These are phyloP conservation scores for Fusarium udum DNA, from an alignment of 2,329 filamentous ascomycete genomes.

Conservation along the genomic window DNA sequence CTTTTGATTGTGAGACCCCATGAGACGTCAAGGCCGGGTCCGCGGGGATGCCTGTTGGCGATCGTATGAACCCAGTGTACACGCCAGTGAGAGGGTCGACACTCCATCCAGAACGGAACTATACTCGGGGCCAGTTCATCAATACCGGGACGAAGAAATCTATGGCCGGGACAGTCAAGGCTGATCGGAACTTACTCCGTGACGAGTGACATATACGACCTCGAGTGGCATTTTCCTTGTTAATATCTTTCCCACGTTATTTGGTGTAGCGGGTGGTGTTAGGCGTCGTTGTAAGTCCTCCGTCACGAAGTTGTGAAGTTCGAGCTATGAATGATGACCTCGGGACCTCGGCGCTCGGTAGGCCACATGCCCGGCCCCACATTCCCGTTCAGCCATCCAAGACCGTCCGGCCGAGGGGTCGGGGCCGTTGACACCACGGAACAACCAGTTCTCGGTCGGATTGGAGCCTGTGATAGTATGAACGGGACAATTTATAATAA, in stretches of 20 bases:
- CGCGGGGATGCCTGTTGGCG: constrained; percentile 86
- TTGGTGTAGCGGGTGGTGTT: neutral
- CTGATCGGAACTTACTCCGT: constrained; percentile 68
- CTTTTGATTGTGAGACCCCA: constrained; percentile 82
- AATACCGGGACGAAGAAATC: constrained; percentile 11
- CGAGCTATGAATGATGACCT: constrained; percentile 2
- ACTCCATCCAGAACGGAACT: constrained; percentile 93
- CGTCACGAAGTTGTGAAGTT: neutral
- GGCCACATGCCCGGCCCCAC: constrained; percentile 35
- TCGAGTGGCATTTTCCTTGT: constrained; percentile 69
- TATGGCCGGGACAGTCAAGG: neutral
- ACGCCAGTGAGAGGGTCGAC: constrained; percentile 82
- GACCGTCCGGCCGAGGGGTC: constrained; percentile 6
- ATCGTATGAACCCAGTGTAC: constrained; percentile 77
- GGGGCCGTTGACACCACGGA: neutral
- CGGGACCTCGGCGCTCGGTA: constrained; percentile 32
- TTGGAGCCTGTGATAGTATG: neutral
- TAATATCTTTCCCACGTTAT: neutral
- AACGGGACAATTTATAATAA: neutral
- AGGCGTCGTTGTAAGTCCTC: neutral
- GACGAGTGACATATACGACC: constrained; percentile 77
- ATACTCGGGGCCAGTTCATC: constrained; percentile 32
- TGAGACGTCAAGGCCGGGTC: constrained; percentile 90
- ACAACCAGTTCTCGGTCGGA: neutral
- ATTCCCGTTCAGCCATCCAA: neutral